Conservation (phyloP, 31 red algal genomes). For the Porphyra umbilicalis region DNA sequence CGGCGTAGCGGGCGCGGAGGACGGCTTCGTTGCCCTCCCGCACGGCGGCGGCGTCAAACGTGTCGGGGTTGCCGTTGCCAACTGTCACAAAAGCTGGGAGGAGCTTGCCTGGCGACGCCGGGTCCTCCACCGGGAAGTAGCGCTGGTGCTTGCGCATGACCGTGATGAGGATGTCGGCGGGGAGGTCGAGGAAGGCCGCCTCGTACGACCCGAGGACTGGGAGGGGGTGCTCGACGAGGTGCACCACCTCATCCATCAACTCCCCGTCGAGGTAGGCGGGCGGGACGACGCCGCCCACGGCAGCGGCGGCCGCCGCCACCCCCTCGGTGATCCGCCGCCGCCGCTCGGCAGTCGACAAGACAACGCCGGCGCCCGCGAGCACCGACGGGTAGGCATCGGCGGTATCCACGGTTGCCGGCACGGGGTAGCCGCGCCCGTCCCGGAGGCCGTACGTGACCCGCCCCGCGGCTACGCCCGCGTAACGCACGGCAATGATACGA, state of each 20-base stretch:
- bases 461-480: slow-evolving; percentile 43
- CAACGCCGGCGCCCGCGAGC: slow-evolving; percentile 34
- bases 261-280: slow-evolving; percentile 30
- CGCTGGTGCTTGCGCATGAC: slow-evolving; percentile 98
- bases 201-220: slow-evolving; percentile 71
- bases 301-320: slow-evolving; percentile 18
- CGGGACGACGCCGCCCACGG: slow-evolving; percentile 42
- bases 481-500: slow-evolving; percentile 61
- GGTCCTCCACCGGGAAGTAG: slow-evolving; percentile 81
- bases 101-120: slow-evolving; percentile 14
- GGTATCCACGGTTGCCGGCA: slow-evolving; percentile 15
- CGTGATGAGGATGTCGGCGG: slow-evolving; percentile 70
- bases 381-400: slow-evolving; percentile 47
- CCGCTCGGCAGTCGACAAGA: slow-evolving; percentile 30
- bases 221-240: slow-evolving; percentile 82
- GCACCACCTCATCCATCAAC: slow-evolving; percentile 63
- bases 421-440: slow-evolving; percentile 28
- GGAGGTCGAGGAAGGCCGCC: slow-evolving; percentile 59
- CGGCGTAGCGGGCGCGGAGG: slow-evolving; percentile 79
- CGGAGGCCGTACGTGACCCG: slow-evolving; percentile 51
- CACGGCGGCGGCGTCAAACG: slow-evolving; percentile 40
- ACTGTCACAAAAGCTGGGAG: slow-evolving; percentile 73
- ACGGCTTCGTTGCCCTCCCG: slow-evolving; percentile 91
- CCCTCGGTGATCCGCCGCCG: slow-evolving; percentile 27
- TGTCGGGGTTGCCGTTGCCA: slow-evolving; percentile 34